A percentile compares a stretch with the other conserved stretches of the same genome.
These are phyloP conservation scores for Baudoinia panamericana DNA, from an alignment of 495 filamentous ascomycete species.

Conservation along the genomic window DNA sequence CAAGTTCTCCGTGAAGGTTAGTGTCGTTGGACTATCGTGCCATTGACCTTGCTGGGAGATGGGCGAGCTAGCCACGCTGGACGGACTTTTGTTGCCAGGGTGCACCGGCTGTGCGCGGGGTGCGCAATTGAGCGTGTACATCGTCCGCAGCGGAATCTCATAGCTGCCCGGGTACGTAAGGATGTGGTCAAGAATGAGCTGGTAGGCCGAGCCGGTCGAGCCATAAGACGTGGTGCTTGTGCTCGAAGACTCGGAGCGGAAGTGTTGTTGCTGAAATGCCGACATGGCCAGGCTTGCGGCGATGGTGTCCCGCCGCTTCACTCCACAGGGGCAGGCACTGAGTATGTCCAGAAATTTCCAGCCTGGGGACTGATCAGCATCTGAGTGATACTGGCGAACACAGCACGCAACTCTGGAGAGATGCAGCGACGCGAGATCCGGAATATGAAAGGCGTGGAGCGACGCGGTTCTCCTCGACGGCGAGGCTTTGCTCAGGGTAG, in stretches of 20 bases:
- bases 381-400: too few species aligned
- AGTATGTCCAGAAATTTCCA: too few species aligned
- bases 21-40: conserved; percentile 34
- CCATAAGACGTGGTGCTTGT: conserved; percentile 9
- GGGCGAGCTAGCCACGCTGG: conserved; percentile 22
- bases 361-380: too few species aligned
- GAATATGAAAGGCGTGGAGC: too few species aligned
- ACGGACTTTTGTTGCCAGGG: conserved; percentile 10
- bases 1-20: conserved; percentile 49
- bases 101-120: conserved; percentile 33
- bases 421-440: too few species aligned
- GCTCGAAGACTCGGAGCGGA: conserved; percentile 24
- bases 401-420: too few species aligned
- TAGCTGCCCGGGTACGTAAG: conserved; percentile 52
- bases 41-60: conserved; percentile 28
- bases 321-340: too few species aligned
- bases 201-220: conserved; percentile 24
- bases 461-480: too few species aligned
- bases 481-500: too few species aligned
- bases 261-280: conserved; percentile 16
- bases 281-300: conserved; percentile 3
- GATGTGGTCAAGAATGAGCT: conserved; percentile 52
- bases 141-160: conserved; percentile 60
- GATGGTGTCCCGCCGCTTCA: too few species aligned
- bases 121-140: conserved; percentile 59